phyloP scores from a whole-genome alignment of 2,329 filamentous ascomycete genomes.

The Colletotrichum spaethianum region DNA sequence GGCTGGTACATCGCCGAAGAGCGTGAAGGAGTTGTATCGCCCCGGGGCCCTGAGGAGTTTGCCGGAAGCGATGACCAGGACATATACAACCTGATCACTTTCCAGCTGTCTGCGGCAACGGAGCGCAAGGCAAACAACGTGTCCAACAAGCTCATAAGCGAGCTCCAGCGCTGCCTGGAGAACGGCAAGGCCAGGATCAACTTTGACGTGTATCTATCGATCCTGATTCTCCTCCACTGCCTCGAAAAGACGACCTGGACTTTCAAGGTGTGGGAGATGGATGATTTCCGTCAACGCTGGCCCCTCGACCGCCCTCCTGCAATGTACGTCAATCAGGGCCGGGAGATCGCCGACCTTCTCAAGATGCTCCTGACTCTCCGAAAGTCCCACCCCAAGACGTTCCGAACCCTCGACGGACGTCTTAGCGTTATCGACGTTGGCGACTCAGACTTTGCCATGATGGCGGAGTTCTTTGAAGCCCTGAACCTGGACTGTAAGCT shows the following conservation, averaged over 20 bases:
- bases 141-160: slow-evolving; percentile 70
- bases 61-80: slow-evolving; percentile 65
- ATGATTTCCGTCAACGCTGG: slow-evolving; percentile 72
- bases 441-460: slow-evolving; percentile 53
- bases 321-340: slow-evolving; percentile 71
- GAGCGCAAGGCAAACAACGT: slow-evolving; percentile 74
- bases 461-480: slow-evolving; percentile 68
- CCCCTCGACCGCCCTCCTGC: slow-evolving; percentile 71
- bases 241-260: slow-evolving; percentile 79
- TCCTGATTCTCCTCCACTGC: slow-evolving; percentile 75
- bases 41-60: slow-evolving; percentile 64
- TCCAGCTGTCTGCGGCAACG: slow-evolving; percentile 75
- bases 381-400: slow-evolving; percentile 69
- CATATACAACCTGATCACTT: slow-evolving; percentile 72
- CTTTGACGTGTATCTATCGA: slow-evolving; percentile 73
- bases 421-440: slow-evolving; percentile 61
- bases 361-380: slow-evolving; percentile 75
- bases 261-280: slow-evolving; percentile 78
- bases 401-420: slow-evolving; percentile 62
- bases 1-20: slow-evolving; percentile 72
- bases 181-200: slow-evolving; percentile 73
- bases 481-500: slow-evolving; percentile 72
- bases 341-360: slow-evolving; percentile 70
- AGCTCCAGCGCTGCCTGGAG: slow-evolving; percentile 73
- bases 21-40: slow-evolving; percentile 57